Percentiles rank a stretch among this genome's conserved stretches.
Conservation (phyloP, 306 rosid species). For the Trifolium pratense region DNA sequence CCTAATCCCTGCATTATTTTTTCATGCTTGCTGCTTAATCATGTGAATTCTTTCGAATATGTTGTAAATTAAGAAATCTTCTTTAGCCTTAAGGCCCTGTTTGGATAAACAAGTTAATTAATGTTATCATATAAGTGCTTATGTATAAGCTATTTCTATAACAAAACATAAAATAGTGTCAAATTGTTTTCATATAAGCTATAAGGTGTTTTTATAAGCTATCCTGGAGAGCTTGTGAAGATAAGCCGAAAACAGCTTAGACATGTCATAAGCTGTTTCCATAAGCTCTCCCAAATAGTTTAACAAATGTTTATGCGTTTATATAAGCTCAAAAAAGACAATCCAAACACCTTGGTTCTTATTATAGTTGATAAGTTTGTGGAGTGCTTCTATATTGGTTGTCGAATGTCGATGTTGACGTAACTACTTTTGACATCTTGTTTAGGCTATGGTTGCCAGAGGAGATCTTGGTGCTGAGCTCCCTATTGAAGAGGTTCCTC, state of each 20-base stretch:
- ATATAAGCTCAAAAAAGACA: too few species aligned
- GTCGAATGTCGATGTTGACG: constrained; percentile 4
- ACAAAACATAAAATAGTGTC: not conserved
- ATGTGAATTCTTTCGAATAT: not conserved
- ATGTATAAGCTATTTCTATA: not conserved
- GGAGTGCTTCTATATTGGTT: not conserved
- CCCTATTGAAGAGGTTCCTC: constrained; percentile 63
- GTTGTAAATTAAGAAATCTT: constrained; percentile 28
- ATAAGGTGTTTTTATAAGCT: not conserved
- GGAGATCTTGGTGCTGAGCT: constrained; percentile 69
- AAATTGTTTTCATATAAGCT: not conserved
- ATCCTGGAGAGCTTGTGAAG: not conserved
- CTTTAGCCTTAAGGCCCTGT: not conserved
- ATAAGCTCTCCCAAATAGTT: too few species aligned
- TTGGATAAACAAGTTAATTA: not conserved
- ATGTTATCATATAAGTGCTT: not conserved
- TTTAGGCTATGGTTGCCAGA: constrained; percentile 66
- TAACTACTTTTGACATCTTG: constrained; percentile 18
- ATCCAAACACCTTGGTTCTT: not conserved
- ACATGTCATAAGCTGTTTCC: too few species aligned
- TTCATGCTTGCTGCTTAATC: constrained; percentile 8
- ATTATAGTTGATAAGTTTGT: constrained; percentile 13
- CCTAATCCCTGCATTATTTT: constrained; percentile 37
- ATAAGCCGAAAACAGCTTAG: not conserved
- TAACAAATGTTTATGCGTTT: too few species aligned